phyloP scores from a whole-genome alignment of 2,329 filamentous ascomycete genomes.

The Orbilia blumenaviensis region DNA sequence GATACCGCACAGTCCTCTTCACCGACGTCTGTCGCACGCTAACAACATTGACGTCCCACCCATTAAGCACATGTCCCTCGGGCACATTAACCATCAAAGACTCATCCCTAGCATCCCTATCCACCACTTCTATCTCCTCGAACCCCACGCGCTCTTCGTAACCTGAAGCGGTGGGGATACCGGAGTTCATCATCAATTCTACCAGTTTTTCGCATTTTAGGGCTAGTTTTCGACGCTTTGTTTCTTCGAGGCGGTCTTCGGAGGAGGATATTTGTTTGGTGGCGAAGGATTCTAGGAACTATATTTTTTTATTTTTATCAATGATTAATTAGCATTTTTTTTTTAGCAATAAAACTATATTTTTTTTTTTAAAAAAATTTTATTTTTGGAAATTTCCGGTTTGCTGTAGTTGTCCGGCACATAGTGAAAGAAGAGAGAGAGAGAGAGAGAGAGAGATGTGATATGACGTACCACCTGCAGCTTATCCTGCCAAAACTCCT shows the following conservation, averaged over 20 bases:
- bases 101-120: slow-evolving; percentile 88
- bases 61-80: slow-evolving; percentile 90
- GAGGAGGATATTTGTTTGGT: slow-evolving; percentile 97
- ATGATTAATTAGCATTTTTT: no score
- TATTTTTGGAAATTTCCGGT: slow-evolving; percentile 28
- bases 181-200: slow-evolving; percentile 99
- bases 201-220: slow-evolving; percentile 94
- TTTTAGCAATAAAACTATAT: background rate
- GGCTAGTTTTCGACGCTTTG: slow-evolving; percentile 90
- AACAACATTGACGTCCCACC: slow-evolving; percentile 96
- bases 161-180: slow-evolving; percentile 91
- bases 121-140: slow-evolving; percentile 95
- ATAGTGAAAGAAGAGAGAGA: background rate
- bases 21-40: slow-evolving; percentile 81
- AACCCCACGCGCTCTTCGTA: slow-evolving; percentile 98
- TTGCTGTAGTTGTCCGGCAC: background rate
- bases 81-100: slow-evolving; percentile 86
- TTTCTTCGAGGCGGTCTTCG: slow-evolving; percentile 94
- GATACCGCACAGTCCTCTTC: slow-evolving; percentile 86
- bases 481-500: slow-evolving; percentile 99
- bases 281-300: slow-evolving; percentile 97
- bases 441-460: background rate
- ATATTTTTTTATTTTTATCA: no score
- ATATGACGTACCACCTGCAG: slow-evolving; percentile 76
- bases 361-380: background rate